Percentiles rank a stretch among this genome's conserved stretches.
Evolutionary conservation across 2,329 filamentous ascomycete genomes (phyloP).

Genomic region (Talaromyces sp.): DNA sequence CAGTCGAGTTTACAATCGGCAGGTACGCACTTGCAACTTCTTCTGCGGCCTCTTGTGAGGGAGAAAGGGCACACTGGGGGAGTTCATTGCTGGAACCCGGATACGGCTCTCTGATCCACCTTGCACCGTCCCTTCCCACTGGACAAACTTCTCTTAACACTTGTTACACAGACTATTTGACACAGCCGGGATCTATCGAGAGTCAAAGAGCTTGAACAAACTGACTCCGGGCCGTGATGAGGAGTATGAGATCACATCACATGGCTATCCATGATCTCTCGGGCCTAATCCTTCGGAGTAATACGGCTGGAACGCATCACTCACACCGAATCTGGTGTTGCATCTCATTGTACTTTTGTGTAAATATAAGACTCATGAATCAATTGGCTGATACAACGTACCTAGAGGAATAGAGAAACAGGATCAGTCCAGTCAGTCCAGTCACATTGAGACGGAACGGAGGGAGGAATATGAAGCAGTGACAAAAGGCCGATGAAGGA

Average conservation of each 20-base stretch:
- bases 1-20: constrained; percentile 7
- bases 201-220: not conserved
- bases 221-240: not conserved
- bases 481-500: not conserved
- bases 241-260: not conserved
- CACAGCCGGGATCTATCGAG: not conserved
- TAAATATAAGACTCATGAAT: not conserved
- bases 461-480: not conserved
- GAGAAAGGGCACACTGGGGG: not conserved
- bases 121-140: not conserved
- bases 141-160: not conserved
- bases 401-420: not conserved
- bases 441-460: not conserved
- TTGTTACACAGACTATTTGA: not conserved
- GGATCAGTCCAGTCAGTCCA: not conserved
- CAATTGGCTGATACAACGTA: not conserved
- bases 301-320: not conserved
- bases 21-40: constrained; percentile 8
- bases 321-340: not conserved
- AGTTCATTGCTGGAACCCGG: not conserved
- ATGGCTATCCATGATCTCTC: not conserved
- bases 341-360: constrained; percentile 2
- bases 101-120: not conserved
- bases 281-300: not conserved
- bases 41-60: not conserved